Evolutionary conservation across 2,329 filamentous ascomycete genomes (phyloP).

Genomic region (Orbilia blumenaviensis): DNA sequence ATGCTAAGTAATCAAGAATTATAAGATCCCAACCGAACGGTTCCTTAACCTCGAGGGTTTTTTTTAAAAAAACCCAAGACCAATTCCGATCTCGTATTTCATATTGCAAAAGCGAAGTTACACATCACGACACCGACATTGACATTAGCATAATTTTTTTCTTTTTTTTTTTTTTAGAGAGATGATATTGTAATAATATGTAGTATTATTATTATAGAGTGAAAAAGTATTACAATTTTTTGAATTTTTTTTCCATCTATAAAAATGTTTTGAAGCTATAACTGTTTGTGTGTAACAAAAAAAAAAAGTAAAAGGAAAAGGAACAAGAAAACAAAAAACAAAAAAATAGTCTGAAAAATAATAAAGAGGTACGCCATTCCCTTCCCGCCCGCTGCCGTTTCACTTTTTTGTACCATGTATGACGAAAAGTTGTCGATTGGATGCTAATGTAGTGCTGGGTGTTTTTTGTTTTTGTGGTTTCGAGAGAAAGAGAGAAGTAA

Average conservation of each 20-base stretch:
- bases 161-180: too few species aligned
- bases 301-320: background rate
- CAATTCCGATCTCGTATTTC: too few species aligned
- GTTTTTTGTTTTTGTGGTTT: background rate
- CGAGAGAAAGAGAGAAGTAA: background rate
- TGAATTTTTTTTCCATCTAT: background rate
- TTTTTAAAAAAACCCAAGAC: too few species aligned
- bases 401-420: background rate
- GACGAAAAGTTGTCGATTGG: background rate
- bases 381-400: background rate
- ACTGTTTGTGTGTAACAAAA: background rate
- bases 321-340: background rate
- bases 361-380: background rate
- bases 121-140: too few species aligned
- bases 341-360: background rate
- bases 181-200: too few species aligned
- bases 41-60: too few species aligned
- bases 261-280: conserved; percentile 18
- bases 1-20: too few species aligned
- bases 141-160: too few species aligned
- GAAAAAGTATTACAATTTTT: background rate
- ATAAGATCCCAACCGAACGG: too few species aligned
- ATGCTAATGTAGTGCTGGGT: background rate
- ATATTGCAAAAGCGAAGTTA: too few species aligned
- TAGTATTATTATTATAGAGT: too few species aligned